These are phyloP conservation scores for Penicillium fuscoglaucum DNA, from an alignment of 2,329 filamentous ascomycete genomes.

Conservation along the genomic window DNA sequence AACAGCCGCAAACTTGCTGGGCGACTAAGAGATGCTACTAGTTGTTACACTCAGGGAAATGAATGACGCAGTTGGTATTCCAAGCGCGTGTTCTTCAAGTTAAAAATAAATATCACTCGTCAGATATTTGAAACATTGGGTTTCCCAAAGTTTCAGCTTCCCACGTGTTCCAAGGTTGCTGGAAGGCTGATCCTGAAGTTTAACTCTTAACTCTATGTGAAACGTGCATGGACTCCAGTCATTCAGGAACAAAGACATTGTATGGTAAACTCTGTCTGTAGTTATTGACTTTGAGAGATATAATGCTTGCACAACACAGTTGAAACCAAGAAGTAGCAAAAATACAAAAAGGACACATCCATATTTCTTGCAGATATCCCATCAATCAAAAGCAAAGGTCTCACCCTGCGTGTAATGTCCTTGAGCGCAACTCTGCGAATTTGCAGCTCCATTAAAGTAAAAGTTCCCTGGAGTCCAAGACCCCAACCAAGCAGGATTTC, in stretches of 20 bases:
- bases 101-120: background rate
- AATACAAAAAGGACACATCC: too few species aligned
- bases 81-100: too few species aligned
- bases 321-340: background rate
- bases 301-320: background rate
- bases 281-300: background rate
- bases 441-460: background rate
- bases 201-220: background rate
- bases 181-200: background rate
- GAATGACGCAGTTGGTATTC: background rate
- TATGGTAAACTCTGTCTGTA: background rate
- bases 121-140: background rate
- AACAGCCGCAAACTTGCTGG: background rate
- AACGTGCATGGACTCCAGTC: background rate
- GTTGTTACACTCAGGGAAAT: background rate
- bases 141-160: background rate
- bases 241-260: background rate
- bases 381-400: background rate
- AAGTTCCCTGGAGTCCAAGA: background rate
- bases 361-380: background rate
- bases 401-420: background rate
- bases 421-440: background rate
- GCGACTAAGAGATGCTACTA: background rate
- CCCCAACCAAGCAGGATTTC: slow-evolving; percentile 2
- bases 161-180: background rate